phyloP scores from a whole-genome alignment of 2,329 filamentous ascomycete species.

The Monascus ruber region DNA sequence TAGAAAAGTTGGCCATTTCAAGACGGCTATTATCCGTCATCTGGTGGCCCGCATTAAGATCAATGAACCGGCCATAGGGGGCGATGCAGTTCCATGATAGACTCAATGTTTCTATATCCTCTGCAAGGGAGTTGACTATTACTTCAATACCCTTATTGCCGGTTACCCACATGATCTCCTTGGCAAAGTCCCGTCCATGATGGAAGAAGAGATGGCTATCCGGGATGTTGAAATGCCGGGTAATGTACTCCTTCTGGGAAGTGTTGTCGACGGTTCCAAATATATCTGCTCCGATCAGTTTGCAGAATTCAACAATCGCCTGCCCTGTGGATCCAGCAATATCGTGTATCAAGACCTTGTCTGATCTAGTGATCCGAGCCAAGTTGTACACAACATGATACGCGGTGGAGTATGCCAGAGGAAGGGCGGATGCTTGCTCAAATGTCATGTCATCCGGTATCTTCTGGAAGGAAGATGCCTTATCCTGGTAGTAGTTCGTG shows the following conservation, averaged over 20 bases:
- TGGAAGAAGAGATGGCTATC: slow-evolving; percentile 6
- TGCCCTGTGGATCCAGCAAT: slow-evolving; percentile 12
- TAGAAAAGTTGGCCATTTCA: not conserved
- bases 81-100: slow-evolving; percentile 12
- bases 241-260: slow-evolving; percentile 4
- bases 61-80: slow-evolving; percentile 19
- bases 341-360: slow-evolving; percentile 20
- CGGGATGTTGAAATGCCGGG: slow-evolving; percentile 4
- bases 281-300: slow-evolving; percentile 1
- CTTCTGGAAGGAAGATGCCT: slow-evolving; percentile 9
- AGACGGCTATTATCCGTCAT: slow-evolving; percentile 1
- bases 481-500: slow-evolving; percentile 8
- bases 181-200: slow-evolving; percentile 1
- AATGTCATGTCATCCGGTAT: slow-evolving; percentile 10
- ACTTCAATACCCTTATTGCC: slow-evolving; percentile 5
- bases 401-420: slow-evolving; percentile 12
- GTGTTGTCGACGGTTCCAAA: slow-evolving; percentile 7
- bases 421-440: slow-evolving; percentile 12
- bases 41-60: slow-evolving; percentile 8
- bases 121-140: slow-evolving; percentile 5
- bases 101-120: not conserved
- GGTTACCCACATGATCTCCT: slow-evolving; percentile 1
- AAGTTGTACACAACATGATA: slow-evolving; percentile 10
- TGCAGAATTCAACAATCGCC: slow-evolving; percentile 12
- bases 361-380: slow-evolving; percentile 5